Base-by-base conservation (phyloP, 805 yeast species). In the Yamadazyma phyllophila region DNA sequence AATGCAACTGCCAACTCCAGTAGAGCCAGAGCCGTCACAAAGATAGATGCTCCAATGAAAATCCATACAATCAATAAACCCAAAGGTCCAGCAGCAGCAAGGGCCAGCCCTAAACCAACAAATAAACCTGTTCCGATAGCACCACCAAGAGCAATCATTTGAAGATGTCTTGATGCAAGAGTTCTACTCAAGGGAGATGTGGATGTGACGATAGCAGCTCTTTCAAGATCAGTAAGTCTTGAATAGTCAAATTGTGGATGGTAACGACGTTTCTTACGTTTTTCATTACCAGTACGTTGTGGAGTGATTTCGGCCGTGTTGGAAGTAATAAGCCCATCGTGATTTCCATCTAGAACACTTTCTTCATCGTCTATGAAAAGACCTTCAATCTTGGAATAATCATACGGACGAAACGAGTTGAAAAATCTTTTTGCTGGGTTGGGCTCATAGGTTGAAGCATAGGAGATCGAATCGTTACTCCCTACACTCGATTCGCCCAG, bases 61-160 rank as follows among this genome's bases (percentile, higher is more conserved):
- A 63, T 47, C 72, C 80, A 81, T 36, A 78, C 82, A 43, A 82
- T 79, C 42, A 82, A 68, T 30, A 82, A 60, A 32, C 83, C 79
- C 9, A 81, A 83, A 8, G 85, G 85, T 42, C 87, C 88, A 53
- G 85, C 87, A 14, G 77, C 68, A 35, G 62, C 63, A 49, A 82
- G 65, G 1, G 85, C 78, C 44, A 73, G 61, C 44, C 86, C 87
- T 1, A 85, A 73, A 47, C 85, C 85, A 40, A 82, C 77, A 48
- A 82, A 80, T 45, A 82, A 63, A 58, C 88, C 88, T 13, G 55
- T 52, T 31, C 54, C 52, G 30, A 59, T 54, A n/a, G 58, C 52
- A 10, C 64, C 64, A 16, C 63, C 59, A 27, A 48, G 41, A n/a
- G 61, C 61, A 30, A 64, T 53, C 54, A 50, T 52, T 32, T 47